Evolutionary conservation across 1,139 yeast species (phyloP).

Genomic region (Debaryomyces sp.): DNA sequence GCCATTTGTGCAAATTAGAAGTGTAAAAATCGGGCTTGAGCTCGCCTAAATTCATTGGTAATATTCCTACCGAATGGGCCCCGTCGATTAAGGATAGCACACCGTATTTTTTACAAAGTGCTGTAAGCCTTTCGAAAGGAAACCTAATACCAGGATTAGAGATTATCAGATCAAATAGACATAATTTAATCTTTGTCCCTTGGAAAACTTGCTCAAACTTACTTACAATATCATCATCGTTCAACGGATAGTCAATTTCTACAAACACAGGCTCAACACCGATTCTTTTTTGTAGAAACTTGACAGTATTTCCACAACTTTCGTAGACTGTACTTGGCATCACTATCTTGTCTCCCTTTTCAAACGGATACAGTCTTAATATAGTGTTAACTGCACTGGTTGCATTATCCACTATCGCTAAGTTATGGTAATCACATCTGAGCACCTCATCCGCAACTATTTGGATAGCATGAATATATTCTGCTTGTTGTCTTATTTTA

Average conservation of each 20-base stretch:
- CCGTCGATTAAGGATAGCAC: conserved; percentile 68
- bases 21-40: conserved; percentile 64
- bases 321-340: conserved; percentile 53
- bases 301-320: conserved; percentile 53
- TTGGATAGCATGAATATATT: conserved; percentile 28
- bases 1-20: conserved; percentile 74
- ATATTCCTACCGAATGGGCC: conserved; percentile 68
- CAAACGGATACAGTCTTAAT: conserved; percentile 52
- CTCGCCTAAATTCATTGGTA: conserved; percentile 45
- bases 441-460: conserved; percentile 26
- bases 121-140: conserved; percentile 55
- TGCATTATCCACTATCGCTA: conserved; percentile 56
- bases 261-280: conserved; percentile 52
- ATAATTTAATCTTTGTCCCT: conserved; percentile 33
- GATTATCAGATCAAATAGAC: conserved; percentile 61
- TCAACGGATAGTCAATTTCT: conserved; percentile 50
- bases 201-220: conserved; percentile 37
- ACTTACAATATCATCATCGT: conserved; percentile 48
- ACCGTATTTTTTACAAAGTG: conserved; percentile 48
- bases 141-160: conserved; percentile 66
- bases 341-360: conserved; percentile 52
- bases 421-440: conserved; percentile 38
- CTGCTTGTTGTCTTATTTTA: conserved; percentile 18
- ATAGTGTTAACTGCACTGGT: conserved; percentile 60
- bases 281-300: conserved; percentile 39